Conservation (phyloP, 2,329 filamentous ascomycete species). For the Hysterium pulicare region DNA sequence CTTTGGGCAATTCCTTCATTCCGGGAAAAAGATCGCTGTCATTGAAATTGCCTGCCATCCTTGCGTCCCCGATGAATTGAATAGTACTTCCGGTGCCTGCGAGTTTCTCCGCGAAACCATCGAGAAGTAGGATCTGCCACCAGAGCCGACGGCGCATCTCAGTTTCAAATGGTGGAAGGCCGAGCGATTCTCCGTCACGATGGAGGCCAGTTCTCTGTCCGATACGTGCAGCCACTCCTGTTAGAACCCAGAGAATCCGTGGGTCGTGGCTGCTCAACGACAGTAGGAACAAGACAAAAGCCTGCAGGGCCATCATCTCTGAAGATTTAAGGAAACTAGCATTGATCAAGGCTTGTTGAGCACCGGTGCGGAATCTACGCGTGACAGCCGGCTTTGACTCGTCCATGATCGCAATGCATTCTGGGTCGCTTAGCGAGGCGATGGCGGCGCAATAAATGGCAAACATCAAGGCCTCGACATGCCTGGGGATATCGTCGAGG, state of each 20-base stretch:
- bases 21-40: conserved; percentile 46
- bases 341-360: conserved; percentile 64
- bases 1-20: conserved; percentile 43
- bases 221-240: conserved; percentile 59
- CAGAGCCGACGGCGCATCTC: conserved; percentile 49
- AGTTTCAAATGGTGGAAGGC: conserved; percentile 50
- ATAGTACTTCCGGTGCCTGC: conserved; percentile 46
- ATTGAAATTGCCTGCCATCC: conserved; percentile 52
- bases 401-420: conserved; percentile 53
- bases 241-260: conserved; percentile 61
- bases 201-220: conserved; percentile 61
- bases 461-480: conserved; percentile 52
- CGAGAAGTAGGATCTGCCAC: conserved; percentile 62
- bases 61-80: conserved; percentile 47
- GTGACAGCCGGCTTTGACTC: conserved; percentile 52
- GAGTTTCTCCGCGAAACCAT: conserved; percentile 54
- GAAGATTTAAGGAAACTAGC: conserved; percentile 64
- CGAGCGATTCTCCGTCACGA: conserved; percentile 52
- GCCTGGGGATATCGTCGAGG: conserved; percentile 53
- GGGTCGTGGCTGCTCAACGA: conserved; percentile 44
- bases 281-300: conserved; percentile 62
- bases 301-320: conserved; percentile 65
- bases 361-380: conserved; percentile 54
- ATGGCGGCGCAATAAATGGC: conserved; percentile 27
- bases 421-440: conserved; percentile 54